Conservation (phyloP, 2,329 filamentous ascomycete species). For the Epichloe hybrida region DNA sequence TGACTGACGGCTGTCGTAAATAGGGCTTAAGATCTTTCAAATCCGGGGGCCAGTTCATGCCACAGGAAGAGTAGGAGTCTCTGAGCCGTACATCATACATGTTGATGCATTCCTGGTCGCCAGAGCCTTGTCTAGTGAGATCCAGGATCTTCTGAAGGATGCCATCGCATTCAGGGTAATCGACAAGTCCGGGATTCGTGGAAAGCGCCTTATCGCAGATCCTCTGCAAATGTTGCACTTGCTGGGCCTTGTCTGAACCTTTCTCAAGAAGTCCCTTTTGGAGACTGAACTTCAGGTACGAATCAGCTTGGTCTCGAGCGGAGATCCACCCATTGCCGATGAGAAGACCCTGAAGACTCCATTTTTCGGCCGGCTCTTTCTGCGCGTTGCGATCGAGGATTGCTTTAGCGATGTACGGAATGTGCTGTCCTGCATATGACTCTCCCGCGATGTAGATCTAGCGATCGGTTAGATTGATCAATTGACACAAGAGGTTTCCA, state of each 20-base stretch:
- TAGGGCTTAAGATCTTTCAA: slow-evolving; percentile 67
- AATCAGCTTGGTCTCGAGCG: slow-evolving; percentile 74
- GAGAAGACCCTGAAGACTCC: slow-evolving; percentile 73
- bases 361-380: slow-evolving; percentile 25
- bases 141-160: slow-evolving; percentile 63
- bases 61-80: slow-evolving; percentile 71
- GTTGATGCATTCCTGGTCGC: slow-evolving; percentile 58
- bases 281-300: slow-evolving; percentile 74
- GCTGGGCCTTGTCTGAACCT: slow-evolving; percentile 47
- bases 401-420: slow-evolving; percentile 87
- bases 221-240: slow-evolving; percentile 55
- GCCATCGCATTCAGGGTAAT: slow-evolving; percentile 57
- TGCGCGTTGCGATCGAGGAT: slow-evolving; percentile 78
- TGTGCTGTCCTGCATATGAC: slow-evolving; percentile 93
- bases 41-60: slow-evolving; percentile 98
- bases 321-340: slow-evolving; percentile 99
- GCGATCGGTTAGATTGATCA: not conserved
- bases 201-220: slow-evolving; percentile 53
- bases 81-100: slow-evolving; percentile 92
- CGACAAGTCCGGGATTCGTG: slow-evolving; percentile 37
- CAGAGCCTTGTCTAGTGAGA: slow-evolving; percentile 43
- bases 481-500: too few species aligned
- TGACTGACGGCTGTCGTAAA: slow-evolving; percentile 68
- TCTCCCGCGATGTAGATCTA: slow-evolving; percentile 92
- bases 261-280: slow-evolving; percentile 59